phyloP scores from a whole-genome alignment of 441 rosid species.

The Pelargonium citronellum region DNA sequence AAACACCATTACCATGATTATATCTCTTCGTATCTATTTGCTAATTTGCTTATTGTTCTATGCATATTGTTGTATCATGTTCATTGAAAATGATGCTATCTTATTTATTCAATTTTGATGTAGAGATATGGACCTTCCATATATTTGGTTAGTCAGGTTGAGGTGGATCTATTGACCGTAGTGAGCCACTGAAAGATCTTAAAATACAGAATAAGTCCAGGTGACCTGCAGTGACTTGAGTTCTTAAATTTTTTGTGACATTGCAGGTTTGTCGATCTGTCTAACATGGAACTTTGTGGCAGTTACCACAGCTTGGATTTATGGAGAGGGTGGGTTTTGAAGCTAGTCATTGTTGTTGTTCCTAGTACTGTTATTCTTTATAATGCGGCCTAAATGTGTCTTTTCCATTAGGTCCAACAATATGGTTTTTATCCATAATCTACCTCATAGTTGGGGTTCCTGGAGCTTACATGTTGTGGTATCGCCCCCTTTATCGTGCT shows the following conservation, averaged over 20 bases:
- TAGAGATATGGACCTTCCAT: too few species aligned
- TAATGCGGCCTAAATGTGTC: conserved; percentile 20
- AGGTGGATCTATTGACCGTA: too few species aligned
- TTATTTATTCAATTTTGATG: too few species aligned
- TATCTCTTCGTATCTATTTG: not conserved
- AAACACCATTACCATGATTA: not conserved
- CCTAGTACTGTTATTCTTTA: conserved; percentile 1
- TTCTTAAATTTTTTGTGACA: too few species aligned
- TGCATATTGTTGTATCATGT: too few species aligned
- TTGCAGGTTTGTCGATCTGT: conserved; percentile 25
- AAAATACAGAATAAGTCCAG: too few species aligned
- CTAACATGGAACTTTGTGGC: conserved; percentile 92
- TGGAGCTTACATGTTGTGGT: conserved; percentile 87
- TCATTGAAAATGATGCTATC: too few species aligned
- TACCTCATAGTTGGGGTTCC: conserved; percentile 88
- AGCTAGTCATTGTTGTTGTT: conserved; percentile 10
- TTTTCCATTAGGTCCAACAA: conserved; percentile 57
- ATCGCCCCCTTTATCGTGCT: conserved; percentile 94
- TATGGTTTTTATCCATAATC: conserved; percentile 92
- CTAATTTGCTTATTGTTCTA: too few species aligned
- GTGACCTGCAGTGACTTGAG: too few species aligned
- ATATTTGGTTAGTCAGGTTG: too few species aligned
- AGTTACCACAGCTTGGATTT: conserved; percentile 80
- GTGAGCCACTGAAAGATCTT: too few species aligned
- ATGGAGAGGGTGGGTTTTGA: conserved; percentile 68